phyloP scores from a whole-genome alignment of 345 rosid species.

The Arabis hirsuta region DNA sequence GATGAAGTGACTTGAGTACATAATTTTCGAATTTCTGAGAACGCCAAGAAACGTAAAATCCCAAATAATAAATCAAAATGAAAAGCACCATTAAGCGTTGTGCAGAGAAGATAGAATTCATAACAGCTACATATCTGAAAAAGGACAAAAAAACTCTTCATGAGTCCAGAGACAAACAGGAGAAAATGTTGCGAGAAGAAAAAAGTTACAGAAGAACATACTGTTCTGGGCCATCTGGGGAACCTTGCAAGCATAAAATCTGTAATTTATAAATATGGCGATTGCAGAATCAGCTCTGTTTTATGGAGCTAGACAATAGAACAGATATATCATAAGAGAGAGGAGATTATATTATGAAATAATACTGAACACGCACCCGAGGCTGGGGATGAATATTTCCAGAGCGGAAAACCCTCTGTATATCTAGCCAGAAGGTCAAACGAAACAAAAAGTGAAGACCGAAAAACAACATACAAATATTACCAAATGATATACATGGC shows the following conservation, averaged over 20 bases:
- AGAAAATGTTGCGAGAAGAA: slow-evolving; percentile 24
- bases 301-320: background rate
- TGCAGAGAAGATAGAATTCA: slow-evolving; percentile 96
- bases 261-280: slow-evolving; percentile 45
- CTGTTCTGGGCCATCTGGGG: slow-evolving; percentile 98
- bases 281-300: slow-evolving; percentile 23
- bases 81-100: slow-evolving; percentile 78
- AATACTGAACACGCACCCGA: slow-evolving; percentile 61
- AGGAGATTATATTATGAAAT: background rate
- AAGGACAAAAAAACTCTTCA: slow-evolving; percentile 37
- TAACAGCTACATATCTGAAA: slow-evolving; percentile 90
- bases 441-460: slow-evolving; percentile 45
- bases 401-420: slow-evolving; percentile 81
- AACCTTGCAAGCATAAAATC: slow-evolving; percentile 98
- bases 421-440: slow-evolving; percentile 58
- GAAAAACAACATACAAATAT: background rate
- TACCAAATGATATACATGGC: slow-evolving; percentile 4
- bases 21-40: background rate
- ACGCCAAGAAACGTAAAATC: slow-evolving; percentile 2
- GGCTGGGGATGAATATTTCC: slow-evolving; percentile 87
- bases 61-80: slow-evolving; percentile 18
- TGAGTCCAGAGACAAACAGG: slow-evolving; percentile 27
- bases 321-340: background rate
- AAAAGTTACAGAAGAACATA: slow-evolving; percentile 47
- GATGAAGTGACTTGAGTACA: slow-evolving; percentile 29